Base-by-base conservation (phyloP, 306 rosid species). In the Malus asiatica region DNA sequence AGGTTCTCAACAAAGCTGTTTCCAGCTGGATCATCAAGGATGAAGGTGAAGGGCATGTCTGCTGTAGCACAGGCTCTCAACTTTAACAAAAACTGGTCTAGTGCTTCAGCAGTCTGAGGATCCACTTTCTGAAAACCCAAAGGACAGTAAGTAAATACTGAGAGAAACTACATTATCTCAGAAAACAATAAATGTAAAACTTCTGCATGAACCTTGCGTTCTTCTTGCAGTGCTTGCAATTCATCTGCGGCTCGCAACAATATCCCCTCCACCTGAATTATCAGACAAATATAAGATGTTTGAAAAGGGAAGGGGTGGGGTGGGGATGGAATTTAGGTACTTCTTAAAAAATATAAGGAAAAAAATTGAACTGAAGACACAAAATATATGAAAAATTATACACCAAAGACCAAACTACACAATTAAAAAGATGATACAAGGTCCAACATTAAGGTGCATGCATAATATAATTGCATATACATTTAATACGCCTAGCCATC, bases 11-110 rank as follows among this genome's bases (percentile, higher is more conserved):
- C 88, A 85, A 85, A 95, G 86, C 98, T 95, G 86, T 95, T 95
- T 85, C 98, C 98, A 58, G 97, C 84, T 75, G 98, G 97, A 86
- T 95, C 98, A 82, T 95, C 98, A 83, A 95, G 82, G 81, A 89
- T 52, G 80, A 95, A 86, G 48, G 84, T 85, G 88, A 95, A 92
- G n/a, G 93, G 19, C 11, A 81, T 80, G 70, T 84, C 92, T 77
- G 86, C 96, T 12, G 84, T 70, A 2, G 93, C 93, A 81, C 93
- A 92, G 57, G 93, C 90, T 85, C 78, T 88, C 79, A 95, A 79
- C 85, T 92, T 95, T 67, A 83, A 70, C 88, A 90, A 82, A 83
- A 95, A 95, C 74, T 84, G 89, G 51, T 95, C 98, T 68, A 95
- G 84, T 35, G 98, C 93, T 79, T 89, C 92, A 75, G 97, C 98